Evolutionary conservation across 805 yeast genomes (phyloP).

Genomic region (Candida sithepensis): DNA sequence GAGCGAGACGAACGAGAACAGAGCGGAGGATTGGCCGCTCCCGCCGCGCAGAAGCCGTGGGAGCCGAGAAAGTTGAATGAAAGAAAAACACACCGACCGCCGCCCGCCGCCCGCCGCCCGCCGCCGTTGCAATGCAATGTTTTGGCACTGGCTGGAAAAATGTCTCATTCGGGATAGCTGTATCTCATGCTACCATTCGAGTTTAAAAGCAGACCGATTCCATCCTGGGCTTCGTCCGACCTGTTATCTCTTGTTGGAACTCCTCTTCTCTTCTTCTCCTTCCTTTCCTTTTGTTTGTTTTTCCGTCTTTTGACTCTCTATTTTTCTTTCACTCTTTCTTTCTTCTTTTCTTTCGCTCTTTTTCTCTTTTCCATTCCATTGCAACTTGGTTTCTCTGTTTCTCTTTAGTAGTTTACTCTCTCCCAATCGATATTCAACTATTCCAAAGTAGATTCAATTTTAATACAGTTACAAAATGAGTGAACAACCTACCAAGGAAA

Average conservation of each 20-base stretch:
- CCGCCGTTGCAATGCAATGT: too few relatives aligned
- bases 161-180: background rate
- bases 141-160: background rate
- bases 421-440: background rate
- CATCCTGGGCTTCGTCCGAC: background rate
- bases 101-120: too few relatives aligned
- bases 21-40: too few relatives aligned
- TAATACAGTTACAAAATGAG: conserved; percentile 11
- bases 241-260: background rate
- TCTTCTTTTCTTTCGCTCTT: background rate
- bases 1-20: too few relatives aligned
- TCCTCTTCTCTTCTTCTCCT: background rate
- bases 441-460: background rate
- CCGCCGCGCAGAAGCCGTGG: too few relatives aligned
- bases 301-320: background rate
- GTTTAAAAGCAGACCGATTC: background rate
- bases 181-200: background rate
- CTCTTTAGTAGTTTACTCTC: background rate
- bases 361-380: background rate
- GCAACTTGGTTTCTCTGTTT: background rate
- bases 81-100: too few relatives aligned
- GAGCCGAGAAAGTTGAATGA: too few relatives aligned
- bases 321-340: background rate
- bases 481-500: conserved; percentile 24
- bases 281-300: background rate